A percentile compares a stretch with the other conserved stretches of the same genome.
Conservation (phyloP, 495 filamentous ascomycete species). For the Hypoxylon cercidicola region DNA sequence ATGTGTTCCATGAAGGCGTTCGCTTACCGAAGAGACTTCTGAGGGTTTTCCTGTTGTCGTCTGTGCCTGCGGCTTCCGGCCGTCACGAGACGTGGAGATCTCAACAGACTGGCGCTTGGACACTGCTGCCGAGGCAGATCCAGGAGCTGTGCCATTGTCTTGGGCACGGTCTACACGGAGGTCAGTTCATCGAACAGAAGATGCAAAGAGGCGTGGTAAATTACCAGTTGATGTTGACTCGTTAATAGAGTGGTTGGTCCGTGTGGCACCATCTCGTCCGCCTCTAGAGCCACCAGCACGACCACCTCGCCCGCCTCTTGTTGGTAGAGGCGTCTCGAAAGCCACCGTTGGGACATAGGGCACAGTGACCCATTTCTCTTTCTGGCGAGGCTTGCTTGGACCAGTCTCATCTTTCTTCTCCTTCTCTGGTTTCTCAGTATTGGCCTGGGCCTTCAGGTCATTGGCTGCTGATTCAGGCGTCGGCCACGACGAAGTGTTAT, state of each 20-base stretch:
- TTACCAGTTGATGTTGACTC: constrained; percentile 33
- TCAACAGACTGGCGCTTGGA: constrained; percentile 61
- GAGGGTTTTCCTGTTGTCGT: constrained; percentile 20
- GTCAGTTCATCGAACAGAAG: constrained; percentile 13
- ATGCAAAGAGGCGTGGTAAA: not conserved
- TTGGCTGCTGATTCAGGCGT: constrained; percentile 84
- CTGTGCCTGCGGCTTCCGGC: constrained; percentile 35
- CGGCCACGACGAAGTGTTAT: constrained; percentile 85
- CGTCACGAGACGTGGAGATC: constrained; percentile 51
- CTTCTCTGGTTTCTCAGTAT: constrained; percentile 72
- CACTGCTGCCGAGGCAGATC: constrained; percentile 28
- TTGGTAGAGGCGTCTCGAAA: constrained; percentile 83
- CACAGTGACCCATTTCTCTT: constrained; percentile 78
- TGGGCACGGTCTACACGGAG: constrained; percentile 36
- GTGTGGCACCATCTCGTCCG: constrained; percentile 53
- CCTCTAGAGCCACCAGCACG: constrained; percentile 67
- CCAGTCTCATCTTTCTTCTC: constrained; percentile 70
- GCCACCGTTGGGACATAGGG: constrained; percentile 79
- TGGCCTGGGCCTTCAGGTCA: constrained; percentile 54
- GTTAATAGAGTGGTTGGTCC: constrained; percentile 39
- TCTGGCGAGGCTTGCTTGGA: constrained; percentile 65
- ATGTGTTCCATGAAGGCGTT: not conserved
- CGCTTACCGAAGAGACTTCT: constrained; percentile 38
- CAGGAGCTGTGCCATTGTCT: constrained; percentile 24
- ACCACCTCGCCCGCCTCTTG: constrained; percentile 67